A percentile compares a stretch with the other conserved stretches of the same genome.
Conservation (phyloP, 805 yeast species). For the Lachancea sp. region DNA sequence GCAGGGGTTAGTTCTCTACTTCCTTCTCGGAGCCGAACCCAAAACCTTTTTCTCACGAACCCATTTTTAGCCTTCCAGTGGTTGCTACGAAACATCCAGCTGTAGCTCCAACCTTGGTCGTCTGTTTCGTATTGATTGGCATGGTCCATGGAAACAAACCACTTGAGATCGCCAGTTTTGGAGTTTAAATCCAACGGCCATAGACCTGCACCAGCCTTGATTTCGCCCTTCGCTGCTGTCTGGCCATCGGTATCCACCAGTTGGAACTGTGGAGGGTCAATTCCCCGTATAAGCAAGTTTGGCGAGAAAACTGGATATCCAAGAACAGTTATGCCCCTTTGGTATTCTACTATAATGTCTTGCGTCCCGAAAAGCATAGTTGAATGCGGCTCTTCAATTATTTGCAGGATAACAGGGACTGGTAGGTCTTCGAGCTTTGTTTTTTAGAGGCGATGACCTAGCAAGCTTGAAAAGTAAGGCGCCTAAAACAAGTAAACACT, state of each 20-base stretch:
- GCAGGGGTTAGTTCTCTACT: conserved; percentile 4
- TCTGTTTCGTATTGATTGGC: conserved; percentile 49
- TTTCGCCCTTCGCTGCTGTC: conserved; percentile 5
- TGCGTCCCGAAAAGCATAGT: conserved; percentile 2
- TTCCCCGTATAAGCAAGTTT: conserved; percentile 39
- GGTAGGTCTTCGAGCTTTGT: too few species aligned
- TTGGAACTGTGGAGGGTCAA: conserved; percentile 42
- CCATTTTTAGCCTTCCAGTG: conserved; percentile 64
- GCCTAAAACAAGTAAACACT: too few species aligned
- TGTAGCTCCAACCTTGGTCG: conserved; percentile 80
- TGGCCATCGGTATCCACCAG: conserved; percentile 19
- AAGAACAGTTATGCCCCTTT: conserved; percentile 46
- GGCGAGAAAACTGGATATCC: conserved; percentile 48
- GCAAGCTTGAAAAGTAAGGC: too few species aligned
- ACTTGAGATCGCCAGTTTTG: conserved; percentile 36
- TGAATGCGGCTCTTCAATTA: not conserved
- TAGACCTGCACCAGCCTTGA: conserved; percentile 7
- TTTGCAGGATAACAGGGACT: too few species aligned
- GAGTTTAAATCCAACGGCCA: conserved; percentile 4
- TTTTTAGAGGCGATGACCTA: too few species aligned
- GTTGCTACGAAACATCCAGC: conserved; percentile 41
- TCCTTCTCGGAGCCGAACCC: conserved; percentile 42
- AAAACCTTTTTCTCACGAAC: conserved; percentile 58
- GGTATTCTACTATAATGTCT: conserved; percentile 48
- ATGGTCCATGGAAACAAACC: conserved; percentile 65